Base-by-base conservation (phyloP, 2,329 filamentous ascomycete species). In the Paraphoma chrysanthemicola region DNA sequence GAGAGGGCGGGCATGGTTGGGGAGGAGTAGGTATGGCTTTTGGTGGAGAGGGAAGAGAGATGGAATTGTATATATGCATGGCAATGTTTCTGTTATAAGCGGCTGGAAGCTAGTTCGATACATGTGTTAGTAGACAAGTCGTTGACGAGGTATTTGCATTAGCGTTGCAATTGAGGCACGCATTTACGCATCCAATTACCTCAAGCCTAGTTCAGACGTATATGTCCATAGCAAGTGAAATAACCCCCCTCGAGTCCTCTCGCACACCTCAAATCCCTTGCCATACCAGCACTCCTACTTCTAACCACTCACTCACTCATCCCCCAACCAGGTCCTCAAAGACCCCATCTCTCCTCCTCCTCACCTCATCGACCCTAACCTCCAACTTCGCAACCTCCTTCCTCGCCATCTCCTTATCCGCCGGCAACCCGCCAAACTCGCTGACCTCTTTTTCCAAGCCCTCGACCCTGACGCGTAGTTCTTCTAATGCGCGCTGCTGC, bases 311-410 rank as follows among this genome's bases (percentile, higher is more conserved):
- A 7, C 44, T 38, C 18, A 11, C 12, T 51, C 56, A 63, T 53
- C 46, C 45, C 43, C 88, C 86, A 2, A 92, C 86, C 45, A 95
- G 73, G 1, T 83, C 85, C 71, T 94, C 92, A 71, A 96, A 96
- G 52, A 92, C 81, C 30, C 79, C 82, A 72, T 97, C 92, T 51
- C 93, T 84, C 64, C 83, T 82, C 61, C 82, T 81, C 29, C 83
- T 88, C 49, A 92, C 77, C 9, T 79, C 77, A 39, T 83, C 81
- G 44, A 96, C 79, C 68, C 92, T 86, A 1, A 80, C 78, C 57
- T 90, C 85, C 43, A 93, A 77, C 30, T 82, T 80, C 62, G 90
- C 89, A 29, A 97, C 82, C 71, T 91, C 88, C n/a, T 81, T 78
- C 64, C 88, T 84, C 36, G 92, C 92, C 45, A 85, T 82, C 46